Evolutionary conservation across 2,329 filamentous ascomycete genomes (phyloP).

Genomic region (Aspergillus fumigatus): DNA sequence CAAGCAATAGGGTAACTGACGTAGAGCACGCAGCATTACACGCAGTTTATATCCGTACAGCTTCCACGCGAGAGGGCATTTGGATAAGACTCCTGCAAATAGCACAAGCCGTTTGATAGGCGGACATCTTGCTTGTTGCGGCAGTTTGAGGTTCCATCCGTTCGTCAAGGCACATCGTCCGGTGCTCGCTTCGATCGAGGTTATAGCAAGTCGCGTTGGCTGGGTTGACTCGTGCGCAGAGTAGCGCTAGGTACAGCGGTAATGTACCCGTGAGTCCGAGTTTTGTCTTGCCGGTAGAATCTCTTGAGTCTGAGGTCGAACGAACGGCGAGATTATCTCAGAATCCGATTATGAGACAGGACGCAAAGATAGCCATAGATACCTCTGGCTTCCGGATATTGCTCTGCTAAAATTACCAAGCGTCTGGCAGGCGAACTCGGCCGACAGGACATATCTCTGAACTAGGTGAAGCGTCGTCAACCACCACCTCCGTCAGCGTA

Average conservation of each 20-base stretch:
- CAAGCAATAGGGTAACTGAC: neutral
- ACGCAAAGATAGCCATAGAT: no score
- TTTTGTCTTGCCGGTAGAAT: neutral
- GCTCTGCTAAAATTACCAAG: no score
- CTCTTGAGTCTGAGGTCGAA: neutral
- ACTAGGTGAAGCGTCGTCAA: no score
- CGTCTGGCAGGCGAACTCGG: no score
- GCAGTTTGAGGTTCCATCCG: constrained; percentile 4
- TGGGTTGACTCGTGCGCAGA: neutral
- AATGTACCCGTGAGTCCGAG: neutral
- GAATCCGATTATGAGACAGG: no score
- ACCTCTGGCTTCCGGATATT: no score
- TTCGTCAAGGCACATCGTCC: neutral
- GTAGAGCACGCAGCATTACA: constrained; percentile 14
- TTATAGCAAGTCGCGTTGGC: neutral
- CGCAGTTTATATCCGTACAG: constrained; percentile 13
- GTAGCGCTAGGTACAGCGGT: neutral
- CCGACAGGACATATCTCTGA: no score
- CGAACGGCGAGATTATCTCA: neutral
- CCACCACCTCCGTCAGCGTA: no score
- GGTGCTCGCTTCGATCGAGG: neutral
- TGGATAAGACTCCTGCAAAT: constrained; percentile 7
- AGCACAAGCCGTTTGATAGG: constrained; percentile 18
- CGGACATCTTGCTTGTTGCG: constrained; percentile 17
- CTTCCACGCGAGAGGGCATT: constrained; percentile 12